These are phyloP conservation scores for Beauveria sp. DNA, from an alignment of 2,329 filamentous ascomycete species.

Conservation along the genomic window DNA sequence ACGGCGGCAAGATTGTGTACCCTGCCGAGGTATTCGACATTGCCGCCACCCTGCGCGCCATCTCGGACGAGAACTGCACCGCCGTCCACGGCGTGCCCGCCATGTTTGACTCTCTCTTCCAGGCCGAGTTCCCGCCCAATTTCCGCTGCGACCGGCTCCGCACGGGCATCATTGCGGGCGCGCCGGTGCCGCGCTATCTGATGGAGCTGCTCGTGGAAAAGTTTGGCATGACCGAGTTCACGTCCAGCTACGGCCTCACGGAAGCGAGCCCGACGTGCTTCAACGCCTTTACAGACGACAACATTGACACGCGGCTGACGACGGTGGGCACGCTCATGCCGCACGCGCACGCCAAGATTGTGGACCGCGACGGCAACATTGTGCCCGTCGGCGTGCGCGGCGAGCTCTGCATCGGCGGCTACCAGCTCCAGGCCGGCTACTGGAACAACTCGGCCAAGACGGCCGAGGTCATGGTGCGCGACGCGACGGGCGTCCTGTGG, in stretches of 20 bases:
- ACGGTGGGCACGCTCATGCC: conserved; percentile 73
- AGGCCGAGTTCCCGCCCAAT: conserved; percentile 32
- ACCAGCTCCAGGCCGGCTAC: conserved; percentile 62
- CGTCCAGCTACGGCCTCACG: conserved; percentile 64
- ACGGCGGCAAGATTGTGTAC: conserved; percentile 70
- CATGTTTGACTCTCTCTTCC: conserved; percentile 67
- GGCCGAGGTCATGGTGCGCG: conserved; percentile 47
- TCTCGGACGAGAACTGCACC: conserved; percentile 61
- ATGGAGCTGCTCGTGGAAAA: conserved; percentile 65
- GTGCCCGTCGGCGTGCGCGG: conserved; percentile 61
- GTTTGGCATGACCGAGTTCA: conserved; percentile 69
- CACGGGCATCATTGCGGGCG: conserved; percentile 73
- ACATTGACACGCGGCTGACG: conserved; percentile 55
- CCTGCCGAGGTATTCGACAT: conserved; percentile 69
- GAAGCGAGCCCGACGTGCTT: conserved; percentile 76
- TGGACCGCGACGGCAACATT: conserved; percentile 57
- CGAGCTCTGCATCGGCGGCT: conserved; percentile 72
- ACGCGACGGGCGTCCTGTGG: conserved; percentile 51
- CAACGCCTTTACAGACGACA: conserved; percentile 69
- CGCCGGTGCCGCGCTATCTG: conserved; percentile 65
- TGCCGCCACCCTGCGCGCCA: conserved; percentile 54
- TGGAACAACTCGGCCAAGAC: conserved; percentile 70
- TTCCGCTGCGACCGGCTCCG: conserved; percentile 48
- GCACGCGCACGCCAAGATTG: conserved; percentile 69
- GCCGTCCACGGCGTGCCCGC: conserved; percentile 75